phyloP scores from a whole-genome alignment of 2,329 filamentous ascomycete species.

The Beauveria brongniartii region DNA sequence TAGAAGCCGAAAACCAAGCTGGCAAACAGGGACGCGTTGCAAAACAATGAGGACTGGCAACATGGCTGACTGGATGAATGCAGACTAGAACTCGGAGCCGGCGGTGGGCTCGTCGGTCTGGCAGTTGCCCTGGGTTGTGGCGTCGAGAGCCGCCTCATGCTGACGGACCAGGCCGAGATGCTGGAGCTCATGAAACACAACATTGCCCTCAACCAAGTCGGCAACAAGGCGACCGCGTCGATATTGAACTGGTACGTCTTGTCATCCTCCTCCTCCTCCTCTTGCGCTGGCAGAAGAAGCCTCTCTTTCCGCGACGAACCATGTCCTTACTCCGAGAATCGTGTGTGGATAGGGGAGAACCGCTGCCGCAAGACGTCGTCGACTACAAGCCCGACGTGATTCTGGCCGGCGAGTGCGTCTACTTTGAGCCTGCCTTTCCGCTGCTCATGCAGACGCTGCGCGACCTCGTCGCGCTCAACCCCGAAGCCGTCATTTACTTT shows the following conservation, averaged over 20 bases:
- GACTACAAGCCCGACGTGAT: constrained; percentile 65
- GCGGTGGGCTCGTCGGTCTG: constrained; percentile 76
- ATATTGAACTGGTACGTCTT: constrained; percentile 67
- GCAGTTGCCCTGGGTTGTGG: constrained; percentile 50
- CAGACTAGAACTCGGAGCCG: constrained; percentile 86
- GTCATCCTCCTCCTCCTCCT: background rate
- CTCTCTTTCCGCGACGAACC: background rate
- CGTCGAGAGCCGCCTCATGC: constrained; percentile 50
- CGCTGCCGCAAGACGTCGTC: constrained; percentile 44
- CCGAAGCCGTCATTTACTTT: constrained; percentile 60
- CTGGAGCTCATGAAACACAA: constrained; percentile 78
- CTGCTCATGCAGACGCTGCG: constrained; percentile 71
- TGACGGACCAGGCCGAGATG: constrained; percentile 89
- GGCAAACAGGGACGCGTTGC: too few relatives aligned
- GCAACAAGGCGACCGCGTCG: constrained; percentile 52
- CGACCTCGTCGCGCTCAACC: constrained; percentile 66
- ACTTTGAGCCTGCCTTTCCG: constrained; percentile 93
- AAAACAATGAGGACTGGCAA: too few relatives aligned
- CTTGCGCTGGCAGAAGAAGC: background rate
- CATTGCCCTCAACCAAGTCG: constrained; percentile 69
- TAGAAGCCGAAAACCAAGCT: too few relatives aligned
- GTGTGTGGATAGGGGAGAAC: constrained; percentile 44
- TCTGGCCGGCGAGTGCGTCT: constrained; percentile 93
- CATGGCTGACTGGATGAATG: constrained; percentile 17
- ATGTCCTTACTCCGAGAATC: background rate